A percentile compares a stretch with the other conserved stretches of the same genome.
These are phyloP conservation scores for Penicillium sp. DNA, from an alignment of 2,329 filamentous ascomycete genomes.

Conservation along the genomic window DNA sequence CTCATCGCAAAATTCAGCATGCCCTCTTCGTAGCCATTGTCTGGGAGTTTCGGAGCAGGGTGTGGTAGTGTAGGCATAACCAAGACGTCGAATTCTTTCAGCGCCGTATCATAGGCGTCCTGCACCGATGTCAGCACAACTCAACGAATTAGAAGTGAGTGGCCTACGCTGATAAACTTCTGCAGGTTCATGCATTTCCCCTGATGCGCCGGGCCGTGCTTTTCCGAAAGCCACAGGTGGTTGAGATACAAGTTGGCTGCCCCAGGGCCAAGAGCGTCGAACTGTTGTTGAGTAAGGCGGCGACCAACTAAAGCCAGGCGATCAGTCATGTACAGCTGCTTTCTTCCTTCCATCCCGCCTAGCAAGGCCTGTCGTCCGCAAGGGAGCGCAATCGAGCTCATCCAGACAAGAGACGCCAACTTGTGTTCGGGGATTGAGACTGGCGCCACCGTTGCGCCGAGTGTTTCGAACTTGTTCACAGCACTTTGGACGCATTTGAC, in stretches of 20 bases:
- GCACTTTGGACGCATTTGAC: slow-evolving; percentile 2
- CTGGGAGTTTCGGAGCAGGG: slow-evolving; percentile 2
- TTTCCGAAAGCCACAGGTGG: slow-evolving; percentile 4
- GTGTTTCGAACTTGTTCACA: slow-evolving; percentile 1
- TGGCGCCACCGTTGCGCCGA: slow-evolving; percentile 1
- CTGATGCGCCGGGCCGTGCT: slow-evolving; percentile 2
- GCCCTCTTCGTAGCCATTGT: slow-evolving; percentile 7
- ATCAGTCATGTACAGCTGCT: slow-evolving; percentile 7
- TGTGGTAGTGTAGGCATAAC: slow-evolving; percentile 4
- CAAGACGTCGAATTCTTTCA: slow-evolving; percentile 2
- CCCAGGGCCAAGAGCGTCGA: slow-evolving; percentile 4
- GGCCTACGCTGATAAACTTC: slow-evolving; percentile 7
- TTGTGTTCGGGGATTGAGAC: slow-evolving; percentile 6
- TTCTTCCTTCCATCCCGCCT: slow-evolving; percentile 6
- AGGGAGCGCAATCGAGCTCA: slow-evolving; percentile 2
- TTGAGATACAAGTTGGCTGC: slow-evolving; percentile 6
- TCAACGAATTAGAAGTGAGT: background rate
- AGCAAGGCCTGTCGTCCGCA: slow-evolving; percentile 6
- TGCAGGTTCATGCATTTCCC: slow-evolving; percentile 8
- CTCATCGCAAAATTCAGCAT: slow-evolving; percentile 6
- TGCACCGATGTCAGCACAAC: background rate
- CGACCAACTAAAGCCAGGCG: slow-evolving; percentile 2
- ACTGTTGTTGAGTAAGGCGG: slow-evolving; percentile 3
- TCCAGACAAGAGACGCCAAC: slow-evolving; percentile 6
- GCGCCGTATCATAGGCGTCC: slow-evolving; percentile 2